Evolutionary conservation across 2,329 filamentous ascomycete genomes (phyloP).

Genomic region (Scedosporium apiospermum): DNA sequence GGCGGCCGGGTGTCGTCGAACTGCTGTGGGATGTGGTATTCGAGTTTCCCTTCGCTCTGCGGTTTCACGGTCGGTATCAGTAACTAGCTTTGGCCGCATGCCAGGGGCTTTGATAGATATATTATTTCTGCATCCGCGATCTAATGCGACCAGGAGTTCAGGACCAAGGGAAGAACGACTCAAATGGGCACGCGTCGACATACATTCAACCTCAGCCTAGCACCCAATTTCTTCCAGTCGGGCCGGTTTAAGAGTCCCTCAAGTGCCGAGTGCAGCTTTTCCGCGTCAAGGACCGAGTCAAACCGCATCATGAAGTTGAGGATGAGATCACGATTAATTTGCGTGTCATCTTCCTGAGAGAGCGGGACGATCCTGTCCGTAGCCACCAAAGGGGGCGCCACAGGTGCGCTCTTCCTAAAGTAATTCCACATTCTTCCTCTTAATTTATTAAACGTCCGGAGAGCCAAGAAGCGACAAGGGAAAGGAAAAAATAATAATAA

Average conservation of each 20-base stretch:
- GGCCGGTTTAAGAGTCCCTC: not conserved
- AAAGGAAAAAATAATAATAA: too few relatives aligned
- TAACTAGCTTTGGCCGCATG: too few relatives aligned
- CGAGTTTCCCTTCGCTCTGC: slow-evolving; percentile 16
- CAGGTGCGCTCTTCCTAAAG: not conserved
- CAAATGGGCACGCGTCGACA: not conserved
- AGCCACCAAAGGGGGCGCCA: not conserved
- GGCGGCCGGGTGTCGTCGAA: slow-evolving; percentile 25
- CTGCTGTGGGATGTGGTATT: slow-evolving; percentile 20
- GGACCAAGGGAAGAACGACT: not conserved
- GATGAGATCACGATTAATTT: slow-evolving; percentile 12
- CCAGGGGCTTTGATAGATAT: too few relatives aligned
- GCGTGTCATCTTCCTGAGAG: slow-evolving; percentile 16
- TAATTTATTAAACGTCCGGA: too few relatives aligned
- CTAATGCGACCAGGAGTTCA: slow-evolving; percentile 14
- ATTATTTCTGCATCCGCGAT: not conserved
- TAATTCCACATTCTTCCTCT: too few relatives aligned
- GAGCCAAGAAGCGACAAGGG: too few relatives aligned
- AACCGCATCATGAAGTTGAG: slow-evolving; percentile 24
- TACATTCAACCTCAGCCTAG: not conserved
- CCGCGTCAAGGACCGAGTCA: slow-evolving; percentile 29
- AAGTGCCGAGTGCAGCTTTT: not conserved
- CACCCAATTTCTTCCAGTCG: not conserved
- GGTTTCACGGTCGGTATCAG: too few relatives aligned
- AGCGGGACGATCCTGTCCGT: slow-evolving; percentile 14